These are phyloP conservation scores for Cicer yamashitae DNA, from an alignment of 306 rosid genomes.

Conservation along the genomic window DNA sequence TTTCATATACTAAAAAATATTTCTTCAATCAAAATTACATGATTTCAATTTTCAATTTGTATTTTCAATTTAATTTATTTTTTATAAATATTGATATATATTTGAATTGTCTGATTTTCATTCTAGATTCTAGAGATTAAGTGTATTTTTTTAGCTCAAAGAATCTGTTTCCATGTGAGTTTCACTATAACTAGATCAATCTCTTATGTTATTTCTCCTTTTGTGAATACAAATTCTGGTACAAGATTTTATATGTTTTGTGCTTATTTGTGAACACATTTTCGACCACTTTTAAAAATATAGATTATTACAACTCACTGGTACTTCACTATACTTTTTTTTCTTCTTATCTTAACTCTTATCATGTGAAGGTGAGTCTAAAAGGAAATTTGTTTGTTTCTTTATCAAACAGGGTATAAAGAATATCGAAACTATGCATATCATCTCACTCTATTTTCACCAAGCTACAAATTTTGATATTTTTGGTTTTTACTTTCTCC, in stretches of 20 bases:
- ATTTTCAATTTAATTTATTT: too few relatives aligned
- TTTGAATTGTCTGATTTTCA: too few relatives aligned
- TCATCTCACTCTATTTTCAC: too few relatives aligned
- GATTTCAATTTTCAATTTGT: too few relatives aligned
- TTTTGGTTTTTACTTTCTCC: not conserved
- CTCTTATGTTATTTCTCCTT: not conserved
- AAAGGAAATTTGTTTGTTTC: not conserved
- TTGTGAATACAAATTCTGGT: not conserved
- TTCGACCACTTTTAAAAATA: not conserved
- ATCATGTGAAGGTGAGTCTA: not conserved
- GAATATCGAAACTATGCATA: too few relatives aligned
- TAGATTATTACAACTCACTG: not conserved
- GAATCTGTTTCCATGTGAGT: not conserved
- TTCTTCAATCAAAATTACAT: too few relatives aligned
- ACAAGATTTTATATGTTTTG: not conserved
- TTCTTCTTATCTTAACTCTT: not conserved
- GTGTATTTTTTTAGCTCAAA: too few relatives aligned
- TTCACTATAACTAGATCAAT: not conserved
- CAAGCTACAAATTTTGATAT: not conserved
- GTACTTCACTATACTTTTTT: slow-evolving; percentile 1
- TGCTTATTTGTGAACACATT: not conserved
- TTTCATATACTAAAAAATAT: not conserved
- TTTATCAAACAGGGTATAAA: slow-evolving; percentile 19
- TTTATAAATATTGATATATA: too few relatives aligned
- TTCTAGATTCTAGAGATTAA: too few relatives aligned